Evolutionary conservation across 805 yeast genomes (phyloP).

Genomic region (Yamadazyma sp.): DNA sequence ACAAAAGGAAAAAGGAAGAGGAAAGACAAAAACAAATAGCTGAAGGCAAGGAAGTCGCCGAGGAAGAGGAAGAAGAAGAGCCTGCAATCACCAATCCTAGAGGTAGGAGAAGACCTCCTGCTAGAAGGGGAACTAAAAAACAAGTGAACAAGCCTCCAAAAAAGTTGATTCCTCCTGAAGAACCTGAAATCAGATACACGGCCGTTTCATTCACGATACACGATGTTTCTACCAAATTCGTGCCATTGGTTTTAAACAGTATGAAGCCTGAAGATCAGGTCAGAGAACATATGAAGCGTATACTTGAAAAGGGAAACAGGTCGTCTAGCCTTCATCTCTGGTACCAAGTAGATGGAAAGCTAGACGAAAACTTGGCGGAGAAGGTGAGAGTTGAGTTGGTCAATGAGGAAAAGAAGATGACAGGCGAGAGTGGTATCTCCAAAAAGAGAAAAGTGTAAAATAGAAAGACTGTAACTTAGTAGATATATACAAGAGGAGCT

Average conservation of each 20-base stretch:
- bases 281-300: slow-evolving; percentile 57
- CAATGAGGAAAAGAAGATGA: slow-evolving; percentile 51
- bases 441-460: slow-evolving; percentile 32
- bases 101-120: slow-evolving; percentile 18
- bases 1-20: slow-evolving; percentile 26
- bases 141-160: slow-evolving; percentile 13
- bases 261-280: slow-evolving; percentile 59
- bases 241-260: slow-evolving; percentile 66
- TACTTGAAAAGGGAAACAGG: slow-evolving; percentile 59
- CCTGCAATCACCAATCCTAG: slow-evolving; percentile 3
- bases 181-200: slow-evolving; percentile 51
- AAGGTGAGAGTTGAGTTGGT: slow-evolving; percentile 56
- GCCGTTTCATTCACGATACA: slow-evolving; percentile 65
- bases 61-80: slow-evolving; percentile 13
- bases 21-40: slow-evolving; percentile 18
- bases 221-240: slow-evolving; percentile 64
- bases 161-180: slow-evolving; percentile 31
- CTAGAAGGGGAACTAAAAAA: slow-evolving; percentile 15
- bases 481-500: no score
- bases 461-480: no score
- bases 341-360: slow-evolving; percentile 79
- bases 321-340: slow-evolving; percentile 66
- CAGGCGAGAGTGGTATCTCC: slow-evolving; percentile 25
- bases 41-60: slow-evolving; percentile 16
- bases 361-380: slow-evolving; percentile 68